phyloP scores from a whole-genome alignment of 2,329 filamentous ascomycete species.

The Pseudopyrenochaeta lycopersici region DNA sequence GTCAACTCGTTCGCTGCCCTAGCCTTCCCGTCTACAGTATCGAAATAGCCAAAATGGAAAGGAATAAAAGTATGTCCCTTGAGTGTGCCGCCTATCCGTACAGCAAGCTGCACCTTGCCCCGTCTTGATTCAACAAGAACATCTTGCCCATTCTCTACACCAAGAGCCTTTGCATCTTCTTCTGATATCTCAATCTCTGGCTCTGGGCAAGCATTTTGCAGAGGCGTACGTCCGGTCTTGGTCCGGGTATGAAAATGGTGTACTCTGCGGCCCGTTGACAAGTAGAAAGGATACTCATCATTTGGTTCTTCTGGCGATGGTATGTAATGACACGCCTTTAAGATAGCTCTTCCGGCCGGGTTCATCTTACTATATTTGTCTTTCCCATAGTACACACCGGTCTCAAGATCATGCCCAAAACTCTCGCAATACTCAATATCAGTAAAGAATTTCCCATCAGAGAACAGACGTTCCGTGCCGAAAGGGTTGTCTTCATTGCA shows the following conservation, averaged over 20 bases:
- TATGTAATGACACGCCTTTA: slow-evolving; percentile 9
- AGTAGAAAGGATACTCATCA: slow-evolving; percentile 3
- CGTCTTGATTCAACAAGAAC: slow-evolving; percentile 11
- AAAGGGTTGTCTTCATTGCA: slow-evolving; percentile 13
- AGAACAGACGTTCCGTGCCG: slow-evolving; percentile 13
- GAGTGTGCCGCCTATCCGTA: slow-evolving; percentile 7
- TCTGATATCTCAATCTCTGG: slow-evolving; percentile 9
- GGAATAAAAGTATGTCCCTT: slow-evolving; percentile 14
- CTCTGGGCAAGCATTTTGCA: slow-evolving; percentile 7
- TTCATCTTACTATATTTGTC: slow-evolving; percentile 11
- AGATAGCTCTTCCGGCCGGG: slow-evolving; percentile 9
- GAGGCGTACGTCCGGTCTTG: slow-evolving; percentile 11
- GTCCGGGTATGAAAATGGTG: slow-evolving; percentile 10
- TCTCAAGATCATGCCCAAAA: slow-evolving; percentile 17
- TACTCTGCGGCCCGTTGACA: slow-evolving; percentile 8
- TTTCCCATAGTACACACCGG: slow-evolving; percentile 11
- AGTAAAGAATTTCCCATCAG: slow-evolving; percentile 14
- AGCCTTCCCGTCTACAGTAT: slow-evolving; percentile 6
- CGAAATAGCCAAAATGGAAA: slow-evolving; percentile 15
- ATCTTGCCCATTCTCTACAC: slow-evolving; percentile 7
- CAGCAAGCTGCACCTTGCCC: slow-evolving; percentile 9
- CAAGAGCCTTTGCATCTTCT: slow-evolving; percentile 3
- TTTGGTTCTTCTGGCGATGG: slow-evolving; percentile 7
- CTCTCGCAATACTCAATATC: slow-evolving; percentile 12
- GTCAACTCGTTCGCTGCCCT: slow-evolving; percentile 11